Percentiles rank a stretch among this genome's conserved stretches.
Evolutionary conservation across 2,329 filamentous ascomycete species (phyloP).

Genomic region (Trichoderma sp.): DNA sequence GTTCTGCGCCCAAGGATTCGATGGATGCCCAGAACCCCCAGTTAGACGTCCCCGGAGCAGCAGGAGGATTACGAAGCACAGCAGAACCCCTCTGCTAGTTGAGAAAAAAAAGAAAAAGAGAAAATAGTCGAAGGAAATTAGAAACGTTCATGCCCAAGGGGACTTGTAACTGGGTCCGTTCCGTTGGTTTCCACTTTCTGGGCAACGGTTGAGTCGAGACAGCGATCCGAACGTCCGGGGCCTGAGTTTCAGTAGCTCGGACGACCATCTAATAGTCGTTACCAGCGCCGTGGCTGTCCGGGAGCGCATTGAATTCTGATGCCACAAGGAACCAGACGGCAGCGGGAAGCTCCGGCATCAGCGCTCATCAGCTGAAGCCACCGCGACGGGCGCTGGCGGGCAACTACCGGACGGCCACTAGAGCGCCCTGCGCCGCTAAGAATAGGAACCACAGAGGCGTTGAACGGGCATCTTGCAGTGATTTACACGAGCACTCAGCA

Average conservation of each 20-base stretch:
- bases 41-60: background rate
- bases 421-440: constrained; percentile 11
- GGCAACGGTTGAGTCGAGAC: background rate
- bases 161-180: background rate
- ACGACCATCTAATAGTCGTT: background rate
- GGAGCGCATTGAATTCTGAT: background rate
- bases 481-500: background rate
- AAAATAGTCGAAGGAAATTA: background rate
- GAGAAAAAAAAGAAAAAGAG: background rate
- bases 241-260: background rate
- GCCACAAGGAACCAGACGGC: background rate
- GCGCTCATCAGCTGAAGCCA: constrained; percentile 11
- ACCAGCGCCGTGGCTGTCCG: background rate
- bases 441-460: background rate
- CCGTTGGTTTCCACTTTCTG: background rate
- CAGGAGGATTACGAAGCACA: background rate
- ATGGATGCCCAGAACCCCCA: background rate
- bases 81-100: background rate
- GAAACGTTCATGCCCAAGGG: background rate
- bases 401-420: constrained; percentile 19
- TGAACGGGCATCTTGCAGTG: background rate
- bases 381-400: constrained; percentile 8
- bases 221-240: constrained; percentile 17
- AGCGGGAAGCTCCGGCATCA: background rate
- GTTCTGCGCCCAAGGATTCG: constrained; percentile 11